Evolutionary conservation across 1,284 basidiomycete species (phyloP), one percentile per base, ranked within the genome.

Genomic region (Boletus sp.): DNA sequence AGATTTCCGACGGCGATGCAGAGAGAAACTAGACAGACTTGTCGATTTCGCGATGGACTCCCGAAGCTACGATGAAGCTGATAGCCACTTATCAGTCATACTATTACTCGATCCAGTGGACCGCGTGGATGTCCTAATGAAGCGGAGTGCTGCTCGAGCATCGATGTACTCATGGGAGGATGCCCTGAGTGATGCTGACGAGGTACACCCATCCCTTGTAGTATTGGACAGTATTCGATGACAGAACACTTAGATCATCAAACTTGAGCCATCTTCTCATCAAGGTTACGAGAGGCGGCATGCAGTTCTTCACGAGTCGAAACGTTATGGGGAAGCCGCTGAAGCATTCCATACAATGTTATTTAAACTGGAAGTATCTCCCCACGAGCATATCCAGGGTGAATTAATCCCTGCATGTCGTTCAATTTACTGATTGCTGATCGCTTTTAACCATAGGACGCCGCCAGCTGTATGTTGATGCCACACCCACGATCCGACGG

Each of bases 1-100:
- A 56, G 55, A 43, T 21, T 56, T 56, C 50, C 47, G 48, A 31
- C 28, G 37, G 21, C 55, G 55, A 25, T 50, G 47, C n/a, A 40
- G 6, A 37, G 48, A 43, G 37, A 50, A 31, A 16, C 28, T 56
- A 21, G 48, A 40, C 10, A 21, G 25, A 19, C 55, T 40, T 2
- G 47, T 16, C 4, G 6, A 50, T 21, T 21, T 9, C 4, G 35
- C 55, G 19, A 31, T 33, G 16, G 37, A 30, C 11, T 30, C 35
- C 14, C n/a, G 7, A n/a, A 40, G 43, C 28, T 35, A 49, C 28
- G 14, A 2, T 21, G 47, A 49, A 21, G 55, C 28, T 40, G 9
- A 21, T 6, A 17, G 28, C 25, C 48, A 50, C 13, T 25, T 56
- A 17, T 56, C 48, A 11, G 27, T n/a, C 3, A 40, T 51, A 11